A percentile compares a stretch with the other conserved stretches of the same genome.
These are phyloP conservation scores for Haplographium delicatum DNA, from an alignment of 495 filamentous ascomycete species.

Conservation along the genomic window DNA sequence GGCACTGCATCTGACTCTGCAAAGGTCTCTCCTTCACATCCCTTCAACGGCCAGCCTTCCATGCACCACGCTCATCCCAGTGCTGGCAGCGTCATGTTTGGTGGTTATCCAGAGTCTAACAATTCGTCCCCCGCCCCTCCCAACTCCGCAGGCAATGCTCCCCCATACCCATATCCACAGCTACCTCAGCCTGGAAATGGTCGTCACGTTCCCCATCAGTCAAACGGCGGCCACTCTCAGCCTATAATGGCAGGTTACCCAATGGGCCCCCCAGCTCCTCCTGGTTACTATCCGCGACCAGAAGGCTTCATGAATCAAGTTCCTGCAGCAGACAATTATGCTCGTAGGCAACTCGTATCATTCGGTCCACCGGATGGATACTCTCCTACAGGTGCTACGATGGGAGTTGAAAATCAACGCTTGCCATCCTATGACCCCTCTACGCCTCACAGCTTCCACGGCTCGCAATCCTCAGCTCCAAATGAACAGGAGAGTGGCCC, in stretches of 20 bases:
- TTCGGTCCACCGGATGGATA: conserved; percentile 35
- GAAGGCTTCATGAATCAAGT: conserved; percentile 29
- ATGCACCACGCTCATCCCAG: conserved; percentile 30
- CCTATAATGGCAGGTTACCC: conserved; percentile 29
- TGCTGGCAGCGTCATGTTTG: conserved; percentile 39
- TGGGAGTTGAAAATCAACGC: conserved; percentile 9
- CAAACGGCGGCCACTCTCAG: conserved; percentile 20
- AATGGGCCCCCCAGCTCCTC: conserved; percentile 27
- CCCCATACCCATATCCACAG: conserved; percentile 30
- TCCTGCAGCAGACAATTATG: conserved; percentile 32
- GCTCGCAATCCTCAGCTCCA: conserved; percentile 42
- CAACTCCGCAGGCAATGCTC: conserved; percentile 26
- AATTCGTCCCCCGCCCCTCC: conserved; percentile 42
- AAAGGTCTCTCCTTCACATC: conserved; percentile 22
- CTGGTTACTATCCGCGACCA: conserved; percentile 29
- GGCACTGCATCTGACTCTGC: conserved; percentile 13
- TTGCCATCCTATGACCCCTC: conserved; percentile 33
- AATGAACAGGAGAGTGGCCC: conserved; percentile 32
- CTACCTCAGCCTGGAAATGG: conserved; percentile 7
- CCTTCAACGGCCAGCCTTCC: conserved; percentile 21
- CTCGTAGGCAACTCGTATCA: conserved; percentile 28
- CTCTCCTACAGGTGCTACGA: conserved; percentile 27
- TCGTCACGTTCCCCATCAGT: conserved; percentile 14
- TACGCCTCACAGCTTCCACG: conserved; percentile 50
- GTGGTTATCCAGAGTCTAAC: conserved; percentile 39